Conservation (phyloP, 768 basidiomycete genomes). For the Russula virescens region DNA sequence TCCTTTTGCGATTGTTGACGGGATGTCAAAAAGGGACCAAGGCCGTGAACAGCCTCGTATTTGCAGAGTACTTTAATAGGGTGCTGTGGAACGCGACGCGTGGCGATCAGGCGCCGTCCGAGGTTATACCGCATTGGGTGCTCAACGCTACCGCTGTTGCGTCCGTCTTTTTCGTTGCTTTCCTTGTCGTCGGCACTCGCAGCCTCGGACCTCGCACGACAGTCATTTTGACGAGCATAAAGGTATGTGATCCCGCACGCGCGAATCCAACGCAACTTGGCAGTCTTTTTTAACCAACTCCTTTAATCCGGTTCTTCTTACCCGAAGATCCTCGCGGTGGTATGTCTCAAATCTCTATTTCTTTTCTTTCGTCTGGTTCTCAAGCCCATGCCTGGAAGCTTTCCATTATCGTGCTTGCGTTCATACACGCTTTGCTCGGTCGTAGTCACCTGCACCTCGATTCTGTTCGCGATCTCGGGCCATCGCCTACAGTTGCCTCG, state of each 20-base stretch:
- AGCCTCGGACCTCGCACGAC: slow-evolving; percentile 7
- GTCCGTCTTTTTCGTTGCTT: neutral
- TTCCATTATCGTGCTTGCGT: neutral
- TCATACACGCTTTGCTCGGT: neutral
- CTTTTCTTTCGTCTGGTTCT: no score
- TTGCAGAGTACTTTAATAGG: slow-evolving; percentile 7
- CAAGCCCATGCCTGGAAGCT: neutral
- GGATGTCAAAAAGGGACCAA: neutral
- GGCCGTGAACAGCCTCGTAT: slow-evolving; percentile 13
- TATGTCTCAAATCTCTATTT: neutral
- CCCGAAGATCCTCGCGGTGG: slow-evolving; percentile 2
- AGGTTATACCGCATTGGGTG: slow-evolving; percentile 8
- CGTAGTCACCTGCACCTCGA: neutral
- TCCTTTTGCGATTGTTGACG: no score
- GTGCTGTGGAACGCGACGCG: slow-evolving; percentile 6
- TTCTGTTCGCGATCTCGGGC: neutral
- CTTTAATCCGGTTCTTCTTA: neutral
- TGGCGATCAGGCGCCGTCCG: slow-evolving; percentile 1
- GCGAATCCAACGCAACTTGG: neutral
- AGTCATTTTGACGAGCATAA: slow-evolving; percentile 7
- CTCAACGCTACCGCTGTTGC: slow-evolving; percentile 6
- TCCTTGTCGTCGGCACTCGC: neutral
- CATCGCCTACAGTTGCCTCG: neutral
- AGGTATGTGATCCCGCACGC: neutral
- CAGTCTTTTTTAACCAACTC: no score